These are phyloP conservation scores for Xylaria intraflava DNA, from an alignment of 495 filamentous ascomycete genomes.

Conservation along the genomic window DNA sequence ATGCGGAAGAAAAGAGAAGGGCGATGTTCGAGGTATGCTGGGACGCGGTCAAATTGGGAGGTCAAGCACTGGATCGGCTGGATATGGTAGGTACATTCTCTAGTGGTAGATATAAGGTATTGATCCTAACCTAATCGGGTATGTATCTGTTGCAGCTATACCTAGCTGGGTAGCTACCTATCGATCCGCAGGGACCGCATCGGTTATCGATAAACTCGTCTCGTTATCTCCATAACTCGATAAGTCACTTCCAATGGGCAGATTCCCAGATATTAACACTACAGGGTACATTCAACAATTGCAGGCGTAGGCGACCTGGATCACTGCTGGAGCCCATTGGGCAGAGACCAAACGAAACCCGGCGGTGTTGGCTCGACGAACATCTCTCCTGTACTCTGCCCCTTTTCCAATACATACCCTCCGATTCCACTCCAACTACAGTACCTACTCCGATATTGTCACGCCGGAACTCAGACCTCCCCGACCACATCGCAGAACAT, in stretches of 20 bases:
- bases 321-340: slow-evolving; percentile 5
- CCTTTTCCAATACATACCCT: slow-evolving; percentile 8
- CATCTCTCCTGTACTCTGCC: slow-evolving; percentile 13
- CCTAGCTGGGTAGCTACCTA: no score
- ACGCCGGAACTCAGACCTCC: not conserved
- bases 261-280: no score
- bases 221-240: not conserved
- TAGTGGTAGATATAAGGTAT: no score
- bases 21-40: no score
- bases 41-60: no score
- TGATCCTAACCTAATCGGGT: no score
- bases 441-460: not conserved
- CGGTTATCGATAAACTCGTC: not conserved
- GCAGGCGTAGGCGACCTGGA: not conserved
- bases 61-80: no score
- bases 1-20: no score
- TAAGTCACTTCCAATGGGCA: no score
- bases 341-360: not conserved
- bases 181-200: not conserved
- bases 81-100: no score
- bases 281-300: no score
- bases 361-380: slow-evolving; percentile 3
- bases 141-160: no score
- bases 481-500: not conserved
- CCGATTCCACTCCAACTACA: slow-evolving; percentile 1